Base-by-base conservation (phyloP, 805 yeast species). In the Schwanniomyces pseudopolymorphus region DNA sequence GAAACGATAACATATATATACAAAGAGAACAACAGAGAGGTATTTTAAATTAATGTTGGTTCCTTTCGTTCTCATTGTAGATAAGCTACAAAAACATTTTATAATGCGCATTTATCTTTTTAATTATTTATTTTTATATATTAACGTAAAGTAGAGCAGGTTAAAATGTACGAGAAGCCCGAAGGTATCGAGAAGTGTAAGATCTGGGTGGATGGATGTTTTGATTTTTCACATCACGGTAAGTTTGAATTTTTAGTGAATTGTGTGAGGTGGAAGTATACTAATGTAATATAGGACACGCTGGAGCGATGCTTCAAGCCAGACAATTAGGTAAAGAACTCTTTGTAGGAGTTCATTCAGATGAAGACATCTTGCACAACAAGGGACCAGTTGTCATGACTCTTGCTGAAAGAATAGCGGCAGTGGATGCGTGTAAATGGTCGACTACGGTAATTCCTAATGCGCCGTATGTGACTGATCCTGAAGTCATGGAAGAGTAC, bases 191-290 rank as follows among this genome's bases (percentile, higher is more conserved):
- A 70, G 43, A 55, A 75, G 33, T 58, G 72, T 41, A 69, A 85
- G 43, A 85, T 92, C 49, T 94, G 99, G 99, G 82, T 94, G 24
- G 99, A 94, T 64, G 99, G 99, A 0, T 94, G 99, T 63, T 94
- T 94, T 68, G 99, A 94, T 66, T 94, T 94, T 69, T 89, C 96
- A 36, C 99, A 94, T 64, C 98, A 94, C 60, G 98, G 96, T 65
- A 66, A 46, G 79, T 69, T 33, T 5, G 14, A 11, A 8, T 28
- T 14, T 21, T 4, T 3, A 7, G 9, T 13, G 4, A 4, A 4
- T 19, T 22, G 17, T 13, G 5, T 19, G 11, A 42, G 17, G 19
- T 8, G 26, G 6, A 14, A 39, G 9, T 11, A 22, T 39, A 20
- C 36, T 47, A 42, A 47, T 43, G 43, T 17, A 14, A n/a, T 39